Percentiles rank a stretch among this genome's conserved stretches.
These are phyloP conservation scores for Dunaliella sp. DNA, from an alignment of 139 green algal species.

Conservation along the genomic window DNA sequence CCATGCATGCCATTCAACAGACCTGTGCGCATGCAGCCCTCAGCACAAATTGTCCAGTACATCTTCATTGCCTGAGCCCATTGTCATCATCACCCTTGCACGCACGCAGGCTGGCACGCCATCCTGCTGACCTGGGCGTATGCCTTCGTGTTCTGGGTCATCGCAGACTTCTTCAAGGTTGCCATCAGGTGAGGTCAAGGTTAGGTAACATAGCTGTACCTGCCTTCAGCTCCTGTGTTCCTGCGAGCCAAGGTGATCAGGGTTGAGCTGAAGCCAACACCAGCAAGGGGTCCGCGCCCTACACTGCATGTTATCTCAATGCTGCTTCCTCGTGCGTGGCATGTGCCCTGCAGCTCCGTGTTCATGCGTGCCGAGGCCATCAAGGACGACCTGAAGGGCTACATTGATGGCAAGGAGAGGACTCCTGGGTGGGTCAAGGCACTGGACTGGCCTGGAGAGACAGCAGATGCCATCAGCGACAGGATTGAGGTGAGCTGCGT, in stretches of 20 bases:
- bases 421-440: not conserved
- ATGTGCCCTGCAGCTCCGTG: not conserved
- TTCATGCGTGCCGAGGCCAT: not conserved
- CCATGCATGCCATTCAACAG: no score
- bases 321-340: not conserved
- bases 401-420: not conserved
- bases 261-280: no score
- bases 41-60: not conserved
- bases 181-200: not conserved
- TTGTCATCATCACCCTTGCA: not conserved
- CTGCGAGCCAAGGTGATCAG: no score
- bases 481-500: conserved; percentile 1
- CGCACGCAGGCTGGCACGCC: conserved; percentile 1
- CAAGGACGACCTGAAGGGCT: not conserved
- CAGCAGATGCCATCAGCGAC: not conserved
- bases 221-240: no score
- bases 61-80: not conserved
- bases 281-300: no score
- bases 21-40: no score
- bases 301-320: not conserved
- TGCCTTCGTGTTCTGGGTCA: conserved; percentile 3
- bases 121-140: not conserved
- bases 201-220: no score
- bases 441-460: not conserved
- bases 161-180: conserved; percentile 4